Conservation (phyloP, 768 basidiomycete species). For the Phanerochaete carnosa region DNA sequence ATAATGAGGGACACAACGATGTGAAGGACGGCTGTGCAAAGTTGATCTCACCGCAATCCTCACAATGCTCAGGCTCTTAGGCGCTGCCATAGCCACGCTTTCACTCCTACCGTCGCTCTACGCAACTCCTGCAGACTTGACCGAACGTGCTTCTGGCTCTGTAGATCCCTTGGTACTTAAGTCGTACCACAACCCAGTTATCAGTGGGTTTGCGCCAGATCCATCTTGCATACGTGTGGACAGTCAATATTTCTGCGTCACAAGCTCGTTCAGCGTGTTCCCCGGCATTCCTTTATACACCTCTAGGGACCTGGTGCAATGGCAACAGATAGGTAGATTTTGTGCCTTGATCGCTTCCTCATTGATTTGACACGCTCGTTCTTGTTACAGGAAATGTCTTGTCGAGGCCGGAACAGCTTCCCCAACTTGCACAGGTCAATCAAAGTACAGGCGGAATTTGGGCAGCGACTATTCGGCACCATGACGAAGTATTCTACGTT, state of each 20-base stretch:
- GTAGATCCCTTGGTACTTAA: neutral
- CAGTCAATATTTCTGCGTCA: slow-evolving; percentile 17
- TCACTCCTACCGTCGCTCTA: neutral
- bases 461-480: slow-evolving; percentile 16
- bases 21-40: neutral
- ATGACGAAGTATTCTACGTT: slow-evolving; percentile 17
- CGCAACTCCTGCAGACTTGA: neutral
- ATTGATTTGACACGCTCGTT: neutral
- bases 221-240: slow-evolving; percentile 16
- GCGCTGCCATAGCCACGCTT: neutral
- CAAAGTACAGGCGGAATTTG: slow-evolving; percentile 17
- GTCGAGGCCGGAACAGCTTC: slow-evolving; percentile 14
- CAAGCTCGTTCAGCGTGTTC: slow-evolving; percentile 16
- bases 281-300: slow-evolving; percentile 18
- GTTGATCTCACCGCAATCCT: too few species aligned
- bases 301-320: slow-evolving; percentile 14
- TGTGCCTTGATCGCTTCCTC: neutral
- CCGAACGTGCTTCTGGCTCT: neutral
- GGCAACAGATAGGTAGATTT: slow-evolving; percentile 16
- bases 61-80: neutral
- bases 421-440: slow-evolving; percentile 5
- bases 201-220: slow-evolving; percentile 6
- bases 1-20: neutral
- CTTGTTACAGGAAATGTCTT: slow-evolving; percentile 16
- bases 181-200: slow-evolving; percentile 3